Evolutionary conservation across 306 rosid species (phyloP), one percentile per base, ranked within the genome.

Genomic region (Trifolium dubium): DNA sequence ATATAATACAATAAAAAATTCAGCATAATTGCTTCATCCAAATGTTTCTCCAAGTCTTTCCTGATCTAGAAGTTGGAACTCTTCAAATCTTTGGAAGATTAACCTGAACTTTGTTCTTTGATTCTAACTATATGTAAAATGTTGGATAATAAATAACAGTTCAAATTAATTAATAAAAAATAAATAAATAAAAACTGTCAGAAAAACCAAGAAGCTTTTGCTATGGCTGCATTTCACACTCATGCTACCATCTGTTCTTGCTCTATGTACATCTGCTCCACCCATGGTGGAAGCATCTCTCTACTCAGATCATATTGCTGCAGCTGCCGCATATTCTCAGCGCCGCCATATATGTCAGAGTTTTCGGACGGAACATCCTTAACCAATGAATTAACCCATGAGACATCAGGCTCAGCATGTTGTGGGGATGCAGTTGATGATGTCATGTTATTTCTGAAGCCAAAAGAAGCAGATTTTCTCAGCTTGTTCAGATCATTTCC

Each of bases 211-310:
- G 94, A 74, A 81, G 88, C 83, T 56, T 56, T 54, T 64, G 74
- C 51, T 64, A 75, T 74, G 80, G 85, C 30, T 64, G 70, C 51
- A 15, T 17, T 46, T 19, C 7, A 79, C 7, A 79, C 70, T 88
- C 84, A 94, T 31, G 99, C 99, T 68, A 89, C 92, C 85, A 85
- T 78, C 84, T 94, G 98, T 92, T 94, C 95, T 79, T 89, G 97
- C 76, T 94, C 97, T 81, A 80, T 83, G 70, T 92, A 94, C 92
- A 92, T 59, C 86, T 87, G 99, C 87, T 92, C 97, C 83, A 80
- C 83, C 99, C 99, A 94, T 34, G 95, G 85, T 34, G 99, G 81
- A 63, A 91, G 85, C 83, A 77, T 82, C 78, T 91, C 97, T 64
- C 80, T 85, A n/a, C 77, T 85, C 77, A 77, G 89, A 79, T 80